Conservation (phyloP, 805 yeast species). For the Wickerhamiella shivajii region DNA sequence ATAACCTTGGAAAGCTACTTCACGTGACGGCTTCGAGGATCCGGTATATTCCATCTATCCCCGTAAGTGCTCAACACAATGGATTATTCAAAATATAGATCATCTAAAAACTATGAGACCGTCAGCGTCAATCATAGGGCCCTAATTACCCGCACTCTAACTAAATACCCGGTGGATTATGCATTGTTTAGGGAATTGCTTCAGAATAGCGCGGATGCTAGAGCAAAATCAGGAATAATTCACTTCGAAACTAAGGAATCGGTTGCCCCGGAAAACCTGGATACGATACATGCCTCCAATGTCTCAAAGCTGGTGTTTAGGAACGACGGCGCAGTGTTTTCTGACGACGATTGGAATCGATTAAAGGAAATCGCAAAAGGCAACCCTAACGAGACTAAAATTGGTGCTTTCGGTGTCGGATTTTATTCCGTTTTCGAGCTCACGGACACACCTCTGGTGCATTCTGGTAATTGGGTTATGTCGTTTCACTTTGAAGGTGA, state of each 20-base stretch:
- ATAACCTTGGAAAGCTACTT: no score
- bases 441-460: constrained; percentile 67
- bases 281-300: constrained; percentile 19
- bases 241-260: constrained; percentile 19
- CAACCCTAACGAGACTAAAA: constrained; percentile 30
- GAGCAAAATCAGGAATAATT: constrained; percentile 24
- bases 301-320: constrained; percentile 17
- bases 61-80: constrained; percentile 8
- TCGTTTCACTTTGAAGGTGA: constrained; percentile 26
- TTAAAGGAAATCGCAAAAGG: constrained; percentile 29
- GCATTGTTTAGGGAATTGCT: constrained; percentile 28
- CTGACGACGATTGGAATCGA: constrained; percentile 27
- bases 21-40: no score
- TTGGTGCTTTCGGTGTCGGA: constrained; percentile 32
- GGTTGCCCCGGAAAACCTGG: constrained; percentile 9
- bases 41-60: no score
- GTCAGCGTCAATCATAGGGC: constrained; percentile 30
- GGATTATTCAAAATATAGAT: constrained; percentile 18
- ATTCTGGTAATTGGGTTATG: constrained; percentile 27
- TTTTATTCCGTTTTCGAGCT: constrained; percentile 67
- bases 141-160: constrained; percentile 28
- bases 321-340: constrained; percentile 26
- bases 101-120: constrained; percentile 16
- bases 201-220: constrained; percentile 30
- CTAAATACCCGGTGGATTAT: constrained; percentile 31